Evolutionary conservation across 495 filamentous ascomycete species (phyloP), one percentile per base, ranked within the genome.

Genomic region (Neurospora sp.): DNA sequence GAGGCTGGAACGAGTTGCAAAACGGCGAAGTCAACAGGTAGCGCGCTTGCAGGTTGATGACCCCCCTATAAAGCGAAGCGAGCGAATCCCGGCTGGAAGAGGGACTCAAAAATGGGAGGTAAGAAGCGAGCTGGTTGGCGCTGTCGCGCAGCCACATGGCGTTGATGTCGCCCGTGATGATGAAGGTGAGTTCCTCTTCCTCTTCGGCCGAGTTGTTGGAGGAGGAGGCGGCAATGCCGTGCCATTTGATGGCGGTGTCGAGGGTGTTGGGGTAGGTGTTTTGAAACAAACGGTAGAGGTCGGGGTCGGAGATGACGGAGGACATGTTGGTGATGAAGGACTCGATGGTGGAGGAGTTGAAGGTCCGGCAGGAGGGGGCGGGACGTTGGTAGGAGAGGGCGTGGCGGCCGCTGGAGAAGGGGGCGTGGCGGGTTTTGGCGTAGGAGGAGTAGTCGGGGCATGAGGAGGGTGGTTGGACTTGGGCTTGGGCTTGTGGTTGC

Each of bases 111-210:
- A 91, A 73, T 0, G 87, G 81, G 40, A 88, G 83, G 78, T 92
- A 92, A 40, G 85, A 87, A 71, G 89, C 86, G 76, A 92, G 80
- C 76, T 92, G 90, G 77, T 91, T 91, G 40, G 89, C 86, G 37
- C 86, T 89, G 76, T 91, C 90, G 38, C 90, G 84, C 65, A 92
- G 82, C 90, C 90, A 92, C 89, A 91, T 91, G 69, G 90, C 90
- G 77, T 89, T 83, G 80, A 97, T 97, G 79, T 97, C 93, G 37
- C 83, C 83, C 1, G 83, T 86, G 48, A 82, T 81, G 71, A 86
- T 72, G 70, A 86, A 86, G 65, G 84, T 80, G 39, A 86, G 81
- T 70, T 85, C 35, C 6, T 37, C 35, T 37, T 37, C 35, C 35
- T 37, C 80, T 73, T 87, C 83, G 39, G 76, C 79, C 4, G 76